Evolutionary conservation across 192 early-diverging fungal species (phyloP).

Genomic region (Chytriomyces sp.): DNA sequence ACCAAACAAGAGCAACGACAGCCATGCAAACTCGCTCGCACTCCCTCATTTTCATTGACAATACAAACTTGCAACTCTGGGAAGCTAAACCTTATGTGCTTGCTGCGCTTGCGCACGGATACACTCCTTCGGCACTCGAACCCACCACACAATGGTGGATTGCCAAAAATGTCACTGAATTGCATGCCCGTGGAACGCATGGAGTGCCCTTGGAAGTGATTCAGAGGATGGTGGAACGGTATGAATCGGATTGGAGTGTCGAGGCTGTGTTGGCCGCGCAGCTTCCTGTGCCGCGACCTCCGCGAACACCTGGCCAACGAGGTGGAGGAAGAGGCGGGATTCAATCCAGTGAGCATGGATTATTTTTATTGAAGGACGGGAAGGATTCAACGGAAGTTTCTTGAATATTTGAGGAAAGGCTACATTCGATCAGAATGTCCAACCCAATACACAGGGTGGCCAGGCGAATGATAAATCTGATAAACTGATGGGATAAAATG

Average conservation of each 20-base stretch:
- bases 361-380: no score
- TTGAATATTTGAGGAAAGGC: no score
- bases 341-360: background rate
- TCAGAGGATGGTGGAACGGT: constrained; percentile 44
- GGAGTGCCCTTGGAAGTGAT: constrained; percentile 43
- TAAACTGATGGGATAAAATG: no score
- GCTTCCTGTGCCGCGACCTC: background rate
- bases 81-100: constrained; percentile 53
- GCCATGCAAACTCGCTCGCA: constrained; percentile 10
- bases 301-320: background rate
- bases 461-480: no score
- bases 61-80: constrained; percentile 47
- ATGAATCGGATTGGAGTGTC: constrained; percentile 41
- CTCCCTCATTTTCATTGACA: constrained; percentile 51
- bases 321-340: background rate
- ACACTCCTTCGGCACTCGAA: constrained; percentile 38
- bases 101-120: constrained; percentile 32
- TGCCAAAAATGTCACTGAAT: constrained; percentile 28
- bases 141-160: constrained; percentile 52
- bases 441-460: no score
- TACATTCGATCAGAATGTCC: no score
- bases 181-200: constrained; percentile 45
- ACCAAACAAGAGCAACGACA: constrained; percentile 36
- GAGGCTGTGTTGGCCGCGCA: constrained; percentile 31
- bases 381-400: no score